A percentile compares a stretch with the other conserved stretches of the same genome.
These are phyloP conservation scores for Proliferodiscus dingleyae DNA, from an alignment of 2,329 filamentous ascomycete species.

Conservation along the genomic window DNA sequence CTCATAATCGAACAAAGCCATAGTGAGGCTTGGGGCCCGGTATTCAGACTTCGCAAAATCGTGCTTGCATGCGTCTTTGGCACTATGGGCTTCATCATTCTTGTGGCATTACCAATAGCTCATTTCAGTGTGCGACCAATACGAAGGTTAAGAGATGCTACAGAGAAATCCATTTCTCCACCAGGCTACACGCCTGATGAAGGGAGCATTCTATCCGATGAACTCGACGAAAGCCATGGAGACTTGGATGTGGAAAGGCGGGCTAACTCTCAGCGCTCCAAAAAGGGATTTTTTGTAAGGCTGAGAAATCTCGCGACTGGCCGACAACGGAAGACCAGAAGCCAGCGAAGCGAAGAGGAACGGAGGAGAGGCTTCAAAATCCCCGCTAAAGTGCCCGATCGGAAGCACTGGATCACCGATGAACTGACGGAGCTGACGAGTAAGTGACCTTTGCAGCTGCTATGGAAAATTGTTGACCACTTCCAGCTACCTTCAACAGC, in stretches of 20 bases:
- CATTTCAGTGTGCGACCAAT: conserved; percentile 76
- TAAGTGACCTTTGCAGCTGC: conserved; percentile 5
- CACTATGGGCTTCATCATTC: conserved; percentile 65
- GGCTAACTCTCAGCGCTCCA: conserved; percentile 26
- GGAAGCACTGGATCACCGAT: conserved; percentile 72
- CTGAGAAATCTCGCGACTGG: conserved; percentile 24
- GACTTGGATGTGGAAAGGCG: conserved; percentile 20
- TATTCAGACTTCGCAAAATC: conserved; percentile 70
- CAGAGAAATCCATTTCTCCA: conserved; percentile 29
- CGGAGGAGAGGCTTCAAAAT: conserved; percentile 63
- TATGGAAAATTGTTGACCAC: conserved; percentile 46
- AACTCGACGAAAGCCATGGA: conserved; percentile 22
- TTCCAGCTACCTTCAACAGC: conserved; percentile 69
- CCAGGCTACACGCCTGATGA: conserved; percentile 29
- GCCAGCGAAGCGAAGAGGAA: conserved; percentile 38
- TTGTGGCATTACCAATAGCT: conserved; percentile 72
- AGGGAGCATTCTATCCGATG: conserved; percentile 25
- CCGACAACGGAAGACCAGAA: conserved; percentile 23
- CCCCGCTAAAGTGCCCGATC: conserved; percentile 72
- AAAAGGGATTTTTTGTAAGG: conserved; percentile 30
- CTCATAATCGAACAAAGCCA: conserved; percentile 73
- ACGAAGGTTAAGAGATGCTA: conserved; percentile 27
- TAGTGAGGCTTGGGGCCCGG: conserved; percentile 70
- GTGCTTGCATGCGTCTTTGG: conserved; percentile 82
- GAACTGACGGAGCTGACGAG: conserved; percentile 64